A percentile compares a stretch with the other conserved stretches of the same genome.
phyloP scores from a whole-genome alignment of 208 protist species.

The Phytomonas serpens region DNA sequence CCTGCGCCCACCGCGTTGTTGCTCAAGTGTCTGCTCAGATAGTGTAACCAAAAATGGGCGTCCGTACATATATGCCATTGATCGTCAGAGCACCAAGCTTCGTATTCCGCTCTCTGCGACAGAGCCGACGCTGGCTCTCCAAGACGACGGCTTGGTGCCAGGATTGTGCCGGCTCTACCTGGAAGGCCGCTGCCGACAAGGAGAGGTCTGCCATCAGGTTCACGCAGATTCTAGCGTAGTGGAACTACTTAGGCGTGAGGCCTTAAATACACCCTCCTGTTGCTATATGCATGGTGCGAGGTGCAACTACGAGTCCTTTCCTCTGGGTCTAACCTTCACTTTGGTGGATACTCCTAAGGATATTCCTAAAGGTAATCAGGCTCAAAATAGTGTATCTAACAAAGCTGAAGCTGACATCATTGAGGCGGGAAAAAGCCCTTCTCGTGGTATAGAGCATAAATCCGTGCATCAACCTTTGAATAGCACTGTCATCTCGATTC shows the following conservation, averaged over 20 bases:
- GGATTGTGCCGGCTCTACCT: slow-evolving; percentile 76
- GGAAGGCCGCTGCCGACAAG: slow-evolving; percentile 67
- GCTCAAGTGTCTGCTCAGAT: neutral
- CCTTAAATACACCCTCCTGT: slow-evolving; percentile 52
- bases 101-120: slow-evolving; percentile 50
- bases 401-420: slow-evolving; percentile 14
- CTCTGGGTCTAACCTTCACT: slow-evolving; percentile 58
- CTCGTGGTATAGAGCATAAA: slow-evolving; percentile 3
- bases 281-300: slow-evolving; percentile 64
- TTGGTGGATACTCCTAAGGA: slow-evolving; percentile 21
- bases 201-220: slow-evolving; percentile 68
- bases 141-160: slow-evolving; percentile 72
- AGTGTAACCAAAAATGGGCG: neutral
- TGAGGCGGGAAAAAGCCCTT: slow-evolving; percentile 13
- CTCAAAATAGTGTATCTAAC: slow-evolving; percentile 14
- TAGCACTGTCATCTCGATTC: slow-evolving; percentile 31
- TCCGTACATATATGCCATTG: slow-evolving; percentile 53
- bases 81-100: slow-evolving; percentile 81
- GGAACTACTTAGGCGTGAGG: slow-evolving; percentile 46
- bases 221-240: slow-evolving; percentile 59
- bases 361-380: neutral
- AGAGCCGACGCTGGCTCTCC: slow-evolving; percentile 59
- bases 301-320: slow-evolving; percentile 61
- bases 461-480: slow-evolving; percentile 12
- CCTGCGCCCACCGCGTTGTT: neutral